Base-by-base conservation (phyloP, 495 filamentous ascomycete genomes). In the Chaetomium cochliodes region DNA sequence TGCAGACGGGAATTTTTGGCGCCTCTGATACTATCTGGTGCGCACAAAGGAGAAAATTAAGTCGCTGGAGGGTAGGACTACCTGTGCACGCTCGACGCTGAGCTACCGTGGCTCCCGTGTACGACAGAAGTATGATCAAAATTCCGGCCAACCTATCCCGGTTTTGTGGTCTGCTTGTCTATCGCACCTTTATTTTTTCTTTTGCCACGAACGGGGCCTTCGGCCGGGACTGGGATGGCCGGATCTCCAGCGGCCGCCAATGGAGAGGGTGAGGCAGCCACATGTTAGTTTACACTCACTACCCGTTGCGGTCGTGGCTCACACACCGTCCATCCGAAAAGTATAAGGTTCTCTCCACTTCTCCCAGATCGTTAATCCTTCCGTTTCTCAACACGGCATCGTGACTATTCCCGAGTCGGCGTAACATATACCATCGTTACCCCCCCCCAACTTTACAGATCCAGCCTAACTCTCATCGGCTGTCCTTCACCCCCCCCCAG, bases 1-100 rank as follows among this genome's bases (percentile, higher is more conserved):
- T 58, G 53, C 62, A 64, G 62, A 16, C 62, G 42, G 54, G 53
- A 42, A 50, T 57, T 58, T 41, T 3, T 18, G n/a, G 25, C 7
- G 55, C 46, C 41, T 47, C 4, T 23, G 22, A 49, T n/a, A 25
- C 37, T 46, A 28, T 56, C 39, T 56, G 37, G 51, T 56, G 51
- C 52, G 33, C 62, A 51, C 42, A 58, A 26, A 12, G 28, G 23
- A 50, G 23, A 41, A 23, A 58, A 23, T 50, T 64, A 25, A 51
- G 26, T 50, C 46, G 54, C 54, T 52, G 46, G 8, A 18, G 44
- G 60, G 60, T 53, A 54, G 30, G 33, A 61, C 58, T n/a, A 22
- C 9, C 52, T 55, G 50, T 33, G 13, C 15, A 44, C 41, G 0
- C 6, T 56, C 18, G 16, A 53, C 16, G 25, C 16, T 26, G 42